Evolutionary conservation across 202 grass and related monocot species (phyloP), one percentile per base, ranked within the genome.

Genomic region (Schoenoplectus tabernaemontani): DNA sequence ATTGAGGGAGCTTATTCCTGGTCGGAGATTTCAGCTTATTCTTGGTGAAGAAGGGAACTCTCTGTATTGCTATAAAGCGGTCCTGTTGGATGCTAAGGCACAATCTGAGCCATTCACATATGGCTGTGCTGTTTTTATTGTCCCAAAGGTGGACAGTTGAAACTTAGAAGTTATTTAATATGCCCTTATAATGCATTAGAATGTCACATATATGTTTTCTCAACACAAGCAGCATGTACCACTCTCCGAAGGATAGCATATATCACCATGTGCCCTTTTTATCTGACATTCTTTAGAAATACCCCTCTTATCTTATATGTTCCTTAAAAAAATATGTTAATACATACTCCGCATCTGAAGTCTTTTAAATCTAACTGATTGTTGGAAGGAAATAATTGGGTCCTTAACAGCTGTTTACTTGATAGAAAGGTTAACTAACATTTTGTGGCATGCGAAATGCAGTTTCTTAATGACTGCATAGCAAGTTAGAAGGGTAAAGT

Each of bases 71-170:
- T 95, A 98, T 78, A 95, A 94, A 84, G 88, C 89, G 70, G 80
- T 92, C 60, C 75, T 98, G 42, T 77, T 98, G 86, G 91, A 98
- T 59, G 78, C 91, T 65, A 83, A 89, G 73, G 88, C 86, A 60
- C 84, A 81, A 87, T 82, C 69, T 2, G 89, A 88, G 71, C 82
- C 83, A 78, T 95, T 92, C 82, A 65, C 69, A 26, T 98, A 94
- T 50, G 86, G 84, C 22, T 94, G 89, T 75, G 91, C 89, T 38
- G 78, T 98, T 89, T 94, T 98, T 84, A 92, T 98, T 62, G 89
- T 92, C 59, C 89, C 95, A 79, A 98, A 98, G 95, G 91, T 98
- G 17, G 64, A 86, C 43, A 79, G 63, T 36, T 56, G 72, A 76
- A 78, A 58, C 38, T 60, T 36, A 13, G 57, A 41, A 66, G 20